Base-by-base conservation (phyloP, 129 eudicot species). In the Erigeron canadensis region DNA sequence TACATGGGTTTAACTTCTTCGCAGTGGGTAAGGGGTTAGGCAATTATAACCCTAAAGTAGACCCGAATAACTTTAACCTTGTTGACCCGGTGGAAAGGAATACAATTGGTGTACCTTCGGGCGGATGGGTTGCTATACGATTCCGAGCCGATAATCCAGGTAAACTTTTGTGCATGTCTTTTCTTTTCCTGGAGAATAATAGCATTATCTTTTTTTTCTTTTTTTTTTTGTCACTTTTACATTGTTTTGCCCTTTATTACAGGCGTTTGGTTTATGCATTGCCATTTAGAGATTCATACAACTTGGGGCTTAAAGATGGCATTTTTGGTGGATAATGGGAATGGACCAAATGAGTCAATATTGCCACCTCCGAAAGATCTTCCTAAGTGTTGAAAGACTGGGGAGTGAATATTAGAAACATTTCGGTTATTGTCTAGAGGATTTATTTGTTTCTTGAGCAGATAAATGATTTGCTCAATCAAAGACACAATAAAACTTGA, bases 181-280 rank as follows among this genome's bases (percentile, higher is more conserved):
- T 13, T 63, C 2, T 19, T n/a, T 19, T 15, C 16, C 42, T 67
- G 5, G 10, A 15, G 4, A 13, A 16, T 9, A 10, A 45, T 23
- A 44, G 0, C 6, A 17, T 3, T 10, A 10, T 11, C 19, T 2
- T 41, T 5, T 43, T 58, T n/a, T 6, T 1, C n/a, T 43, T 58
- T n/a, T 6, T 1, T n/a, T n/a, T n/a, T n/a, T n/a, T n/a, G n/a
- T n/a, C 5, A 0, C 5, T 65, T 4, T 2, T 21, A 38, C 21
- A 2, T 43, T 2, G 7, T 55, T 64, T 69, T 70, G 10, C 7
- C 55, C 45, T 57, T 50, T 43, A 41, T 63, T 63, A 17, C 46
- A 90, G 97, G 95, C 45, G 91, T 90, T 41, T 90, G 97, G 97
- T 90, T 90, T 59, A 80, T 90, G 97, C 97, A 90, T 85, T 90